These are phyloP conservation scores for Globisporangium cystogenes DNA, from an alignment of 352 stramenopile species.

Conservation along the genomic window DNA sequence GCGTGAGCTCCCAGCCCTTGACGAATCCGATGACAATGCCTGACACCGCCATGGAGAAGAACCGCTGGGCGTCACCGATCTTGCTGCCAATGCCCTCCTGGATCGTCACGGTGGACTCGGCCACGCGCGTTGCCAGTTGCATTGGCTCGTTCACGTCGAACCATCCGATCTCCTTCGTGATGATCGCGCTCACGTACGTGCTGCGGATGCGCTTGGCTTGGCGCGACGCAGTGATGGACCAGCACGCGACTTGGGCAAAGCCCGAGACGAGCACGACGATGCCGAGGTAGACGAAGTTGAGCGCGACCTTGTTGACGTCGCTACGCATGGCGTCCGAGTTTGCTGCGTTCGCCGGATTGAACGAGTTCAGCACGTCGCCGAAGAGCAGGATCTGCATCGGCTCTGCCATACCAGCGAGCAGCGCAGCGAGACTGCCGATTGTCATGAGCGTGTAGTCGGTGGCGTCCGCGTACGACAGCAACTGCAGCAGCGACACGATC, in stretches of 20 bases:
- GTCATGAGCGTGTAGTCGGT: conserved; percentile 23
- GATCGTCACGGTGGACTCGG: conserved; percentile 37
- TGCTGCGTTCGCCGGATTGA: conserved; percentile 13
- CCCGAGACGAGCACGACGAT: conserved; percentile 17
- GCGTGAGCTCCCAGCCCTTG: conserved; percentile 60
- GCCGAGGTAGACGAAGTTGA: conserved; percentile 31
- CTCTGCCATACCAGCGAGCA: conserved; percentile 13
- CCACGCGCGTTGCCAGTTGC: conserved; percentile 21
- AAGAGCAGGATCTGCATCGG: conserved; percentile 30
- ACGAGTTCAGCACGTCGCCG: conserved; percentile 29
- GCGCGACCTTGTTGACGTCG: conserved; percentile 24
- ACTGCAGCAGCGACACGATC: conserved; percentile 32
- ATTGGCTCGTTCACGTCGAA: conserved; percentile 39
- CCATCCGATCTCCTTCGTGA: conserved; percentile 37
- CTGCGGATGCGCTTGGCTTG: conserved; percentile 38
- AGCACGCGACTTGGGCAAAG: conserved; percentile 44
- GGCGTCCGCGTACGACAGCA: conserved; percentile 40
- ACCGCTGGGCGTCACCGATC: conserved; percentile 48
- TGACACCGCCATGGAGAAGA: conserved; percentile 52
- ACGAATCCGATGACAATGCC: conserved; percentile 58
- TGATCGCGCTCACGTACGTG: conserved; percentile 27
- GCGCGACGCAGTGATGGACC: conserved; percentile 52
- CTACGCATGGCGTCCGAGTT: conserved; percentile 23
- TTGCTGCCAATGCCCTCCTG: conserved; percentile 63
- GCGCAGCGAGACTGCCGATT: conserved; percentile 8